Conservation (phyloP, 148 eudicot species). For the Chenopodium suecicum region DNA sequence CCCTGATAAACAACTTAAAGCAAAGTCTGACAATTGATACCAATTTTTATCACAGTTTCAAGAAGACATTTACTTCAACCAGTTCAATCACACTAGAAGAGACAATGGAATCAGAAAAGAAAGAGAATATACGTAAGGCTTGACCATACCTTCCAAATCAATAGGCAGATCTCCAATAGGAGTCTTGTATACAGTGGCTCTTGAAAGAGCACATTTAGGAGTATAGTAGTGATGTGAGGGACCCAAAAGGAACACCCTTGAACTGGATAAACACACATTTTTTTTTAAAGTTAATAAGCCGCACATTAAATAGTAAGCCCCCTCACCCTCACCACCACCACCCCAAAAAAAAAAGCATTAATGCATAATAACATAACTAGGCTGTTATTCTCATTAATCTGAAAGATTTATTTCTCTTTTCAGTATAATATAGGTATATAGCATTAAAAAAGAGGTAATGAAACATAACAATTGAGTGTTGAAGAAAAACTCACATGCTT, state of each 20-base stretch:
- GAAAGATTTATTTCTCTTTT: too few species aligned
- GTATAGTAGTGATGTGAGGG: constrained; percentile 99
- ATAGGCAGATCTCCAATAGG: constrained; percentile 89
- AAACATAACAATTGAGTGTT: background rate
- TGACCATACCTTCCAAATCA: constrained; percentile 74
- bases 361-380: background rate
- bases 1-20: background rate
- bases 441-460: background rate
- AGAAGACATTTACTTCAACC: background rate
- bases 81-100: constrained; percentile 8
- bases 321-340: too few species aligned
- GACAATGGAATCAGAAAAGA: too few species aligned
- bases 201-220: constrained; percentile 85
- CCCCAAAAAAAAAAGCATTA: background rate
- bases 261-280: constrained; percentile 38
- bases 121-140: background rate
- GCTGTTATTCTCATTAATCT: background rate
- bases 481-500: constrained; percentile 57
- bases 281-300: background rate
- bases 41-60: background rate
- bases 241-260: constrained; percentile 86
- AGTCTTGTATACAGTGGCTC: constrained; percentile 83
- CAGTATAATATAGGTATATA: too few species aligned
- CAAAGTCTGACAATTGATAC: background rate
- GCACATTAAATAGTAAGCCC: background rate